phyloP scores from a whole-genome alignment of 345 rosid genomes.

The Lepidium didymum region DNA sequence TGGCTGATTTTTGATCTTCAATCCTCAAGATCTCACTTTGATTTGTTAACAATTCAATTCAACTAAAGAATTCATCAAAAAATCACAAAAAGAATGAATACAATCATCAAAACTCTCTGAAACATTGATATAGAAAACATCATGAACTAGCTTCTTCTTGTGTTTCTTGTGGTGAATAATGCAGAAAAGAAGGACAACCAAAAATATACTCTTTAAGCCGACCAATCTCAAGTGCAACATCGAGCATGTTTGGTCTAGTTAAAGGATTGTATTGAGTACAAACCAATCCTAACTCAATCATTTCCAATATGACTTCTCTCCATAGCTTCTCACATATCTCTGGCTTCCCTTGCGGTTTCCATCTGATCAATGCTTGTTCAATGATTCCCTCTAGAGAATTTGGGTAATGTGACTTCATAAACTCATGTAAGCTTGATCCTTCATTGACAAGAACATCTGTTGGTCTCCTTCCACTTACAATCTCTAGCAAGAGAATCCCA shows the following conservation, averaged over 20 bases:
- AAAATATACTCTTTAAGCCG: slow-evolving; percentile 61
- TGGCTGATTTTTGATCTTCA: slow-evolving; percentile 10
- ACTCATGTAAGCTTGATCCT: slow-evolving; percentile 71
- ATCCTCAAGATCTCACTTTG: background rate
- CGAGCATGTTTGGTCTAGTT: slow-evolving; percentile 78
- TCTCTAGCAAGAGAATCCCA: slow-evolving; percentile 75
- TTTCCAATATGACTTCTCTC: slow-evolving; percentile 57
- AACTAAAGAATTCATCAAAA: slow-evolving; percentile 3
- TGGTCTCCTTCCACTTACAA: slow-evolving; percentile 63
- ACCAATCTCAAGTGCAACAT: slow-evolving; percentile 70
- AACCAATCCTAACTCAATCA: slow-evolving; percentile 73
- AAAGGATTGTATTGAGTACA: slow-evolving; percentile 74
- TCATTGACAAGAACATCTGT: slow-evolving; percentile 49
- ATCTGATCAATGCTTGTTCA: slow-evolving; percentile 46
- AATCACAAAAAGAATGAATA: slow-evolving; percentile 2
- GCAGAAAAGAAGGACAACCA: slow-evolving; percentile 28
- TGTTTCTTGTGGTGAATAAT: slow-evolving; percentile 7
- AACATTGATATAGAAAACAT: slow-evolving; percentile 3
- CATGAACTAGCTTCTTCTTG: slow-evolving; percentile 16
- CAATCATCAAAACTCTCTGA: slow-evolving; percentile 5
- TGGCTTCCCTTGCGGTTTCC: slow-evolving; percentile 32
- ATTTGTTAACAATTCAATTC: background rate
- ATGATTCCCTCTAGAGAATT: slow-evolving; percentile 51
- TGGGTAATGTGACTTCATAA: slow-evolving; percentile 69
- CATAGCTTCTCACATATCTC: slow-evolving; percentile 31